Evolutionary conservation across 305 asterid species (phyloP).

Genomic region (Fraxinus baroniana): DNA sequence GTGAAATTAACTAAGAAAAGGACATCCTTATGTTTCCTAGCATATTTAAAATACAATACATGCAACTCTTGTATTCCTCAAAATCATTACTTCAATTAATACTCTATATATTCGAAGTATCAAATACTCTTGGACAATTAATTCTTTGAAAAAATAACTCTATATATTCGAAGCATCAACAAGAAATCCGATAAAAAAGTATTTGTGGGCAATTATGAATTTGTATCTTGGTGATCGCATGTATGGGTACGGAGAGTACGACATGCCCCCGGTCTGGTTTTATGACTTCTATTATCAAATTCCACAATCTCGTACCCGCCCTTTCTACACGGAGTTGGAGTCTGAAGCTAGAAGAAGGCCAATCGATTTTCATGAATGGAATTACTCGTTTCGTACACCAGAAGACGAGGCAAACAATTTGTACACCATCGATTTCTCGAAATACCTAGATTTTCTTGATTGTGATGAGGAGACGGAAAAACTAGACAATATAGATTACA

Average conservation of each 20-base stretch:
- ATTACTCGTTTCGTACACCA: not conserved
- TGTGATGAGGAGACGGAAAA: not conserved
- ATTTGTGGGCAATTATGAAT: not conserved
- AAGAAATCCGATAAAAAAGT: too few relatives aligned
- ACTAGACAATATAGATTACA: not conserved
- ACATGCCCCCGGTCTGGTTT: not conserved
- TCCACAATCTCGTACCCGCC: not conserved
- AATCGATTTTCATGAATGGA: not conserved
- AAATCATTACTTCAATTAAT: not conserved
- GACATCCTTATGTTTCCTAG: not conserved
- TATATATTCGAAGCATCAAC: not conserved
- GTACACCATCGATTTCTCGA: not conserved
- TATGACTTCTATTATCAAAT: not conserved
- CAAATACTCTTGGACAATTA: too few relatives aligned
- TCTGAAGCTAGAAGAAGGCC: not conserved
- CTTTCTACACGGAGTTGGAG: not conserved
- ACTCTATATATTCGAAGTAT: too few relatives aligned
- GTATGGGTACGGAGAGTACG: not conserved
- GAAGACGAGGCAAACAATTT: not conserved
- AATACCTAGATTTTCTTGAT: not conserved
- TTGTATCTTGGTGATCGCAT: not conserved
- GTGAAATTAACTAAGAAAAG: too few relatives aligned
- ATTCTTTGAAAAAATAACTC: not conserved
- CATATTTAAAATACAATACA: not conserved
- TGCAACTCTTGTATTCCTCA: not conserved